Conservation (phyloP, 2,329 filamentous ascomycete species). For the Salinomyces thailandicus region DNA sequence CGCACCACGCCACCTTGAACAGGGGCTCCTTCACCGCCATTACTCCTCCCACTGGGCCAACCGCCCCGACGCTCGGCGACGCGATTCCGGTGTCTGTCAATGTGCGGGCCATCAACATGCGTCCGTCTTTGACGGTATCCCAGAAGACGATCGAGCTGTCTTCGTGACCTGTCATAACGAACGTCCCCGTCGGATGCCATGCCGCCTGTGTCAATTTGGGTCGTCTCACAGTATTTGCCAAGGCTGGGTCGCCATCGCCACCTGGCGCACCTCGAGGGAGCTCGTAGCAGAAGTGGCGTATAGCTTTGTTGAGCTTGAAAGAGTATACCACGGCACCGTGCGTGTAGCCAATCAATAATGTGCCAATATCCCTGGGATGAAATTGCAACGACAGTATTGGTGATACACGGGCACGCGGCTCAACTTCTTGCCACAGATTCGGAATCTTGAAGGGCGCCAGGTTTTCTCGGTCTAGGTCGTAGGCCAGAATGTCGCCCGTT, state of each 20-base stretch:
- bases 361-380: constrained; percentile 86
- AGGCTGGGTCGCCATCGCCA: constrained; percentile 55
- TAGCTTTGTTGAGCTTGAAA: constrained; percentile 77
- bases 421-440: constrained; percentile 72
- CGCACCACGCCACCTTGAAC: constrained; percentile 78
- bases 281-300: constrained; percentile 73
- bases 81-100: constrained; percentile 65
- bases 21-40: constrained; percentile 62
- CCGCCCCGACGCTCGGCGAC: constrained; percentile 37
- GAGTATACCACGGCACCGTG: constrained; percentile 84
- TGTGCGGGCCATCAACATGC: constrained; percentile 72
- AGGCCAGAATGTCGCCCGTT: constrained; percentile 71
- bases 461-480: constrained; percentile 74
- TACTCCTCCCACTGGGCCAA: constrained; percentile 31
- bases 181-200: constrained; percentile 93
- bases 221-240: constrained; percentile 51
- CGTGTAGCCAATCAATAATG: constrained; percentile 80
- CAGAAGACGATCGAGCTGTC: constrained; percentile 89
- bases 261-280: constrained; percentile 74
- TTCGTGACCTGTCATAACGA: constrained; percentile 75
- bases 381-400: constrained; percentile 69
- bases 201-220: constrained; percentile 72
- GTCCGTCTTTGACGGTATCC: constrained; percentile 70
- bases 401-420: constrained; percentile 54
- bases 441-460: constrained; percentile 71